Evolutionary conservation across 2,329 filamentous ascomycete species (phyloP), one percentile per base, ranked within the genome.

Genomic region (Fusarium mundagurra): DNA sequence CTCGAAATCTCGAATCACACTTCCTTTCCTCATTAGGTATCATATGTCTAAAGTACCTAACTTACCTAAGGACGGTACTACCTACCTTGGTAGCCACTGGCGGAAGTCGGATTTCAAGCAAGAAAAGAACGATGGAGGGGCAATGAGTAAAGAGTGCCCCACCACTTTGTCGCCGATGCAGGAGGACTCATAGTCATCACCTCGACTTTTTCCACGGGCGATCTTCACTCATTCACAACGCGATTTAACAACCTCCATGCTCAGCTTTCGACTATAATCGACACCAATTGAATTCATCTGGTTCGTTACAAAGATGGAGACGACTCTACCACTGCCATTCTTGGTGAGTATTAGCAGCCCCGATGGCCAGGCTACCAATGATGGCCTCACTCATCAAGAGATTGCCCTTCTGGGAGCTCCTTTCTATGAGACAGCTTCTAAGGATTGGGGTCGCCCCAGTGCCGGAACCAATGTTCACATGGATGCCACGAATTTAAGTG

Each of bases 401-500:
- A 83, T 92, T 50, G 86, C 88, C 29, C 87, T 89, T 68, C 84
- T 92, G 34, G 90, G 89, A 69, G 86, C 85, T 67, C 86, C 90
- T 44, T 91, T 91, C 82, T 84, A 92, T 73, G 84, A 88, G 63
- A 89, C 86, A 33, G 85, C 86, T 39, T 84, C 85, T 27, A 80
- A 86, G 72, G 81, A 86, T 69, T 82, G 91, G 60, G 81, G 82
- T 36, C 84, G 84, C 66, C 85, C 88, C 77, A 86, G 84, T 70
- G 82, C 85, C 64, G 86, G 88, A 39, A 87, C 89, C 73, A 85
- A 88, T 74, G 89, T 93, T 73, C 95, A 93, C 81, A 89, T 98
- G 75, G 94, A 98, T 78, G 94, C 92, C 58, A 92, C 93, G 9
- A 84, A 85, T 29, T 87, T 98, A 44, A 82, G 89, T 38, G 91